Evolutionary conservation across 495 filamentous ascomycete species (phyloP), one percentile per base, ranked within the genome.

Genomic region (Lophium mytilinum): DNA sequence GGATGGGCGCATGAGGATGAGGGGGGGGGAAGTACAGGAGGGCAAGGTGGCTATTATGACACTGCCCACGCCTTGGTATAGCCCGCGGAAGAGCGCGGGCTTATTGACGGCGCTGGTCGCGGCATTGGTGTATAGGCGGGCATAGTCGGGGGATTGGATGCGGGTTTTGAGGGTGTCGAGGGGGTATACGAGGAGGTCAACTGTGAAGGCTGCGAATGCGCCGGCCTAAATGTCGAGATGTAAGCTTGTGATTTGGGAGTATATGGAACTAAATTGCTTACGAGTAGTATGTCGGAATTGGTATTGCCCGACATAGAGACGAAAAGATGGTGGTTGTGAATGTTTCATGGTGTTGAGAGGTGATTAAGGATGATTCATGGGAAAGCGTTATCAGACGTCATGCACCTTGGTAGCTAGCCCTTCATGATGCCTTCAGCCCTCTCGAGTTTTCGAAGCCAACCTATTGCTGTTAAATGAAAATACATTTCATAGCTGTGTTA

Each of bases 1-100:
- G 58, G 51, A 46, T 8, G 33, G 17, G 11, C 6, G 2, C 17
- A 37, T n/a, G 14, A 34, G 18, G 18, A 18, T 35, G 18, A 34
- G 30, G 10, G 7, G 19, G 18, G 49, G 4, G 15, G 34, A n/a
- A 76, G 58, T 65, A 88, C 87, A 89, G 34, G 89, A 87, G 4
- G 91, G 91, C 21, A 95, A 77, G 0, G 91, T 95, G 9, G 88
- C 84, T n/a, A 96, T 69, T 5, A 95, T 83, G 1, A 95, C 86
- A 65, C 87, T 91, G 50, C 89, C 89, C 8, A 95, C 80, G 4
- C 91, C 90, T 71, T 95, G 90, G 63, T 96, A 95, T 12, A 95
- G 62, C 0, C 91, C 90, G 5, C 78, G 75, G 55, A 90, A 88
- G 6, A 89, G 75, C 0, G 80, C 65, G 33, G 75, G 66, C 37